Evolutionary conservation across 2,329 filamentous ascomycete species (phyloP), one percentile per base, ranked within the genome.

Genomic region (Cladorrhinum sp.): DNA sequence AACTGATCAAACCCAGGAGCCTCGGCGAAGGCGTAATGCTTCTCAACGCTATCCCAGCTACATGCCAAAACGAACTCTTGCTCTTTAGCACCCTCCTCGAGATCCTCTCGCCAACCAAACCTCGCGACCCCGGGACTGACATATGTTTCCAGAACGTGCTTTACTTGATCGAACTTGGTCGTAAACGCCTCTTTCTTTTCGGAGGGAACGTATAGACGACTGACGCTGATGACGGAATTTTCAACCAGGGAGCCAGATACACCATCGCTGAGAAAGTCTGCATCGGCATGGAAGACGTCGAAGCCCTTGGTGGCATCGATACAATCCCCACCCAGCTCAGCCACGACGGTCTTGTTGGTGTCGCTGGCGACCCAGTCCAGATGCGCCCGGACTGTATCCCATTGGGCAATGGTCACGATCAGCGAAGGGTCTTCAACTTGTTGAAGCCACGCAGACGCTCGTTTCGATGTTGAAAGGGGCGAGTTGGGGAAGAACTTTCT

Each of bases 381-480:
- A 60, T 82, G 79, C 4, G 73, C 74, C 14, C 72, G 73, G 20
- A 73, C 72, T 0, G 75, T 77, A 58, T 75, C 71, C 80, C 80
- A 82, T 10, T 75, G 73, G 18, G 79, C 76, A 3, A 76, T 77
- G 64, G 82, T 72, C 64, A 82, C 70, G n/a, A 78, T 61, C 26
- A 69, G 66, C 2, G 73, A 68, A 10, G 73, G 72, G 58, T 77
- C 71, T 50, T 75, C 72, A 60, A 73, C 52, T 64, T 76, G 73
- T 46, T 72, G 68, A 62, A 75, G 73, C 33, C 75, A 62, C 39
- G 66, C 70, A 2, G 69, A 69, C 23, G 73, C 71, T 20, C 74
- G 73, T 46, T 69, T 72, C 28, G 74, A 67, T 61, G 72, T 75
- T 61, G 73, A 71, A 46, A 71, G 71, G 49, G 76, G 77, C 18